Percentiles rank a stretch among this genome's conserved stretches.
phyloP scores from a whole-genome alignment of 768 basidiomycete species.

The Phaeotremella fagi region DNA sequence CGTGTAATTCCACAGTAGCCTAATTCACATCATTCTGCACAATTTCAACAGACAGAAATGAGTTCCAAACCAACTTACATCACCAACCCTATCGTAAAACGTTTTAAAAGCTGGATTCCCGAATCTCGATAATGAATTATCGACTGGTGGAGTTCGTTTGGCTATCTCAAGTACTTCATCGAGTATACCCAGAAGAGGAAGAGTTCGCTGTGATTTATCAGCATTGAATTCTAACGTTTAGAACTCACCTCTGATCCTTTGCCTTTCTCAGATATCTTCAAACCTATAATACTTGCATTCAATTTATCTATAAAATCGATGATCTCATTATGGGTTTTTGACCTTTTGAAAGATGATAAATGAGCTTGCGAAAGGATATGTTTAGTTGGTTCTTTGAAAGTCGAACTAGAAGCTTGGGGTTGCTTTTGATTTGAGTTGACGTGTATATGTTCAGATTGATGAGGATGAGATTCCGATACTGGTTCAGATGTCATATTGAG shows the following conservation, averaged over 20 bases:
- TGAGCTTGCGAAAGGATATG: conserved; percentile 71
- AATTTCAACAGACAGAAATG: too few relatives aligned
- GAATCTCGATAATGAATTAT: conserved; percentile 84
- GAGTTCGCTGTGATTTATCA: conserved; percentile 55
- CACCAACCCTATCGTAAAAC: conserved; percentile 76
- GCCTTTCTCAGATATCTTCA: conserved; percentile 67
- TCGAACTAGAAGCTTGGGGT: too few relatives aligned
- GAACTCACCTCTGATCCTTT: conserved; percentile 59
- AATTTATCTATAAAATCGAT: conserved; percentile 66
- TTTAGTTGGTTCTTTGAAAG: too few relatives aligned
- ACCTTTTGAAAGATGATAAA: conserved; percentile 73
- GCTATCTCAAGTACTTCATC: conserved; percentile 64
- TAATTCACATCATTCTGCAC: conserved; percentile 39
- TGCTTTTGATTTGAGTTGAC: background rate
- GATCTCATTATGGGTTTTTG: conserved; percentile 64
- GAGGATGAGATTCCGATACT: too few relatives aligned
- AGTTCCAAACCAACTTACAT: conserved; percentile 52
- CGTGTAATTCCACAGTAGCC: conserved; percentile 60
- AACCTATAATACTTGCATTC: conserved; percentile 68
- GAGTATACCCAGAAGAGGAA: conserved; percentile 61
- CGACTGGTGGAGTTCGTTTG: conserved; percentile 71
- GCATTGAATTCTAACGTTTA: background rate
- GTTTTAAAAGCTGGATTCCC: conserved; percentile 94
- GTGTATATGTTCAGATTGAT: too few relatives aligned
- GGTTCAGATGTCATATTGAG: too few relatives aligned